A percentile compares a stretch with the other conserved stretches of the same genome.
phyloP scores from a whole-genome alignment of 495 filamentous ascomycete genomes.

The Xylaria acuta region DNA sequence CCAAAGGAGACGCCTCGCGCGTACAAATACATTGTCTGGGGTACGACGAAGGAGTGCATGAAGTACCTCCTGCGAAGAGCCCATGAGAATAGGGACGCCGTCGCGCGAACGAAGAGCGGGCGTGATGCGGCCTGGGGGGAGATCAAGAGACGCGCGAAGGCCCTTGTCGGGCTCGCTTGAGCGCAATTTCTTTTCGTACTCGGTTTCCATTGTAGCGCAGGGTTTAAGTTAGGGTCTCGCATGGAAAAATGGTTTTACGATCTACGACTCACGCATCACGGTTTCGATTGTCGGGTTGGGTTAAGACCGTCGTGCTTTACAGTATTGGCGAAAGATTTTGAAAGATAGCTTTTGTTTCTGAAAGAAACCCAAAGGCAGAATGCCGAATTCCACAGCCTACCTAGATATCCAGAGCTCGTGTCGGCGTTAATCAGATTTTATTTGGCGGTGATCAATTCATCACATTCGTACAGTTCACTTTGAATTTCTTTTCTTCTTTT shows the following conservation, averaged over 20 bases:
- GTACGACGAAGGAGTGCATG: constrained; percentile 89
- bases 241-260: not conserved
- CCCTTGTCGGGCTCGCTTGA: constrained; percentile 48
- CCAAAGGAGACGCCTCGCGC: constrained; percentile 55
- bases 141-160: constrained; percentile 65
- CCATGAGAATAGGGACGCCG: constrained; percentile 90
- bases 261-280: constrained; percentile 14
- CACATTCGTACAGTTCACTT: not conserved
- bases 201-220: not conserved
- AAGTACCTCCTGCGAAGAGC: constrained; percentile 87
- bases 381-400: not conserved
- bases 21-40: constrained; percentile 94
- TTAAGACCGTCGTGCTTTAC: not conserved
- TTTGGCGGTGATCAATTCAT: not conserved
- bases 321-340: not conserved
- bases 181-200: not conserved
- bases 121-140: constrained; percentile 76
- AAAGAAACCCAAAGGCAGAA: not conserved
- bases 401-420: not conserved
- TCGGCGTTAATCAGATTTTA: not conserved
- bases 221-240: not conserved
- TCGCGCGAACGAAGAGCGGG: constrained; percentile 76
- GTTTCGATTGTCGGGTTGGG: not conserved
- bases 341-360: not conserved
- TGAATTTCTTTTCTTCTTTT: no score